Evolutionary conservation across 106 monocot species (phyloP).

Genomic region (Allium sativum): DNA sequence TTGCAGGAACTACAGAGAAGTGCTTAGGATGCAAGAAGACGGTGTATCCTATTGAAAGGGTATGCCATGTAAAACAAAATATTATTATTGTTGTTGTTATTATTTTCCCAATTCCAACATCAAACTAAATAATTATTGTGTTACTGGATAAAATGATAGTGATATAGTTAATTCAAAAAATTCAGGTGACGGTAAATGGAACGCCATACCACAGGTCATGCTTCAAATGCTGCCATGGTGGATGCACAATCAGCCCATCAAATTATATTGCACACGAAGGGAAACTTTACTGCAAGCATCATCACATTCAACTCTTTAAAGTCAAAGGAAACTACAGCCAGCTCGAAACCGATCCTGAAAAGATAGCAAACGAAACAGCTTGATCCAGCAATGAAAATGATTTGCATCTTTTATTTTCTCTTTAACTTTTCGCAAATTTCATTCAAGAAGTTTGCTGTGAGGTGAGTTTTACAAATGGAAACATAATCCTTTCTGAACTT

Average conservation of each 20-base stretch:
- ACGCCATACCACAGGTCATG: constrained; percentile 50
- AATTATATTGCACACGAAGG: constrained; percentile 74
- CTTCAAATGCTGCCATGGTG: constrained; percentile 72
- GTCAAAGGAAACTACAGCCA: constrained; percentile 62
- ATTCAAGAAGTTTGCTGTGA: background rate
- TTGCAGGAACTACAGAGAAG: constrained; percentile 79
- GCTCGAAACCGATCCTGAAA: constrained; percentile 26
- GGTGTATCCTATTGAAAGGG: constrained; percentile 82
- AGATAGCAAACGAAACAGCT: background rate
- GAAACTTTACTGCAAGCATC: constrained; percentile 65
- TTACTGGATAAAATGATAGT: no score
- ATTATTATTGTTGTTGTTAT: no score
- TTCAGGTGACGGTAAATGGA: constrained; percentile 28
- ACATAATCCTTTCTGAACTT: background rate
- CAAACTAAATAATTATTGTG: no score
- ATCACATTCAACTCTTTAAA: constrained; percentile 56
- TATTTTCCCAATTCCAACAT: no score
- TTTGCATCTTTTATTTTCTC: background rate
- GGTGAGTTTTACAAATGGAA: background rate
- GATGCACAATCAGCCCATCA: constrained; percentile 67
- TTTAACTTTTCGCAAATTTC: background rate
- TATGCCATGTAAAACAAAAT: constrained; percentile 2
- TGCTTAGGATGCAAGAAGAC: constrained; percentile 83
- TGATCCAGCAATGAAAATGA: background rate
- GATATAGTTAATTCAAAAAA: no score